Percentiles rank a stretch among this genome's conserved stretches.
phyloP scores from a whole-genome alignment of 2,329 filamentous ascomycete genomes.

The Parasarocladium wereldwijsianum region DNA sequence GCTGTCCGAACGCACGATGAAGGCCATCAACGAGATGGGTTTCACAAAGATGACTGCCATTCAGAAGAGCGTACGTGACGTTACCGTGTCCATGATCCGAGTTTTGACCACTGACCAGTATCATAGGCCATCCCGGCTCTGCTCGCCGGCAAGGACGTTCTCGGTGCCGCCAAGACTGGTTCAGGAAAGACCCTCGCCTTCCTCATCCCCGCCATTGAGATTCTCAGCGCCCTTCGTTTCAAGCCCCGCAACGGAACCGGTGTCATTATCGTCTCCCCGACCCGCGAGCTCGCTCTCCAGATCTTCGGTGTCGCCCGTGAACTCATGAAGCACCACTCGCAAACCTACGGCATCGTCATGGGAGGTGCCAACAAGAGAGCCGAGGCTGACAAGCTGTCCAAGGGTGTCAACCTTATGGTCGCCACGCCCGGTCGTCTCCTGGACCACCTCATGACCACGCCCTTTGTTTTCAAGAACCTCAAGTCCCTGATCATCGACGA shows the following conservation, averaged over 20 bases:
- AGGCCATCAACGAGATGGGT: slow-evolving; percentile 79
- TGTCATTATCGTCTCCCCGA: slow-evolving; percentile 84
- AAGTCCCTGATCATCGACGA: slow-evolving; percentile 91
- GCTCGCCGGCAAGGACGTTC: slow-evolving; percentile 77
- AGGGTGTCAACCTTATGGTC: slow-evolving; percentile 89
- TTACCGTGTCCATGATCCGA: too few species aligned
- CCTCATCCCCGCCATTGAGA: slow-evolving; percentile 85
- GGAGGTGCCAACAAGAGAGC: slow-evolving; percentile 83
- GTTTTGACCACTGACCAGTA: neutral
- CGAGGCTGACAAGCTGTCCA: slow-evolving; percentile 84
- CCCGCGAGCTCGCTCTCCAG: slow-evolving; percentile 83
- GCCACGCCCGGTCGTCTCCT: slow-evolving; percentile 85
- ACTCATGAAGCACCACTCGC: slow-evolving; percentile 86
- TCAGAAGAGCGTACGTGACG: slow-evolving; percentile 47
- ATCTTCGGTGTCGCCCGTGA: slow-evolving; percentile 93
- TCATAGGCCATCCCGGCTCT: slow-evolving; percentile 62
- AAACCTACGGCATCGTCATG: slow-evolving; percentile 89
- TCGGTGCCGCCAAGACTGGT: slow-evolving; percentile 91
- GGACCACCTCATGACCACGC: slow-evolving; percentile 88
- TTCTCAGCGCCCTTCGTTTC: slow-evolving; percentile 79
- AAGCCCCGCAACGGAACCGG: slow-evolving; percentile 91
- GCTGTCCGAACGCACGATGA: slow-evolving; percentile 76
- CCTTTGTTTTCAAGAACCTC: slow-evolving; percentile 84
- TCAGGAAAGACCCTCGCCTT: slow-evolving; percentile 94
- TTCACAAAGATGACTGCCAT: slow-evolving; percentile 96